Conservation (phyloP, 1,284 basidiomycete species). For the Trichosporon ovoides region DNA sequence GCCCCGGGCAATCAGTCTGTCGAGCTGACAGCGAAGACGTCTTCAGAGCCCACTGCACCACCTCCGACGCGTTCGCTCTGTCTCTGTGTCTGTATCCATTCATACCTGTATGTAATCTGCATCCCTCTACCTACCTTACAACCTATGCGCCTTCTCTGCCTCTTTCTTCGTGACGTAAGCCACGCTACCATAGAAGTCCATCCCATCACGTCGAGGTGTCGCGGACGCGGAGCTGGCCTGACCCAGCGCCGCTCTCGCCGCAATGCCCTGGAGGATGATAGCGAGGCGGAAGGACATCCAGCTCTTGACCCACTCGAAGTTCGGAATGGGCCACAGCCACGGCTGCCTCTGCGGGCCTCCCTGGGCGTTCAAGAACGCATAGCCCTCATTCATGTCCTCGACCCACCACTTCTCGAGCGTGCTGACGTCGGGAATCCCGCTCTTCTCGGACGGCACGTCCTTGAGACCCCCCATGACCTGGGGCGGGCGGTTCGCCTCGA, state of each 20-base stretch:
- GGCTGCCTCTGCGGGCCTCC: slow-evolving; percentile 5
- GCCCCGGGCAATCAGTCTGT: too few relatives aligned
- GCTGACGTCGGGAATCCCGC: slow-evolving; percentile 62
- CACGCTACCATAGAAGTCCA: slow-evolving; percentile 61
- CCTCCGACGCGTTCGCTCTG: too few relatives aligned
- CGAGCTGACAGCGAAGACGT: too few relatives aligned
- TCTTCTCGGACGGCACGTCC: slow-evolving; percentile 53
- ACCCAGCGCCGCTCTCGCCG: slow-evolving; percentile 73
- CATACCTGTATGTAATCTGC: neutral
- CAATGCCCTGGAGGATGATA: slow-evolving; percentile 88
- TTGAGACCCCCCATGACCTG: slow-evolving; percentile 54
- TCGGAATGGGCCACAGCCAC: slow-evolving; percentile 42
- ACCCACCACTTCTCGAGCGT: slow-evolving; percentile 59
- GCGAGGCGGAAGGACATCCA: slow-evolving; percentile 57
- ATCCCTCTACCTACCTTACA: slow-evolving; percentile 20
- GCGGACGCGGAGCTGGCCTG: slow-evolving; percentile 82
- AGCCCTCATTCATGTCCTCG: slow-evolving; percentile 39
- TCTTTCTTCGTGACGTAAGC: slow-evolving; percentile 59
- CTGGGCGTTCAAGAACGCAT: slow-evolving; percentile 21
- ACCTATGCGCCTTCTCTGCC: slow-evolving; percentile 31
- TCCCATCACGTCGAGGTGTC: slow-evolving; percentile 51
- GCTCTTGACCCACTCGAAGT: slow-evolving; percentile 39
- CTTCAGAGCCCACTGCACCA: too few relatives aligned
- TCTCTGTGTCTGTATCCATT: too few relatives aligned
- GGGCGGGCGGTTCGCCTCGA: neutral